These are phyloP conservation scores for Nemania diffusa DNA, from an alignment of 2,329 filamentous ascomycete species.

Conservation along the genomic window DNA sequence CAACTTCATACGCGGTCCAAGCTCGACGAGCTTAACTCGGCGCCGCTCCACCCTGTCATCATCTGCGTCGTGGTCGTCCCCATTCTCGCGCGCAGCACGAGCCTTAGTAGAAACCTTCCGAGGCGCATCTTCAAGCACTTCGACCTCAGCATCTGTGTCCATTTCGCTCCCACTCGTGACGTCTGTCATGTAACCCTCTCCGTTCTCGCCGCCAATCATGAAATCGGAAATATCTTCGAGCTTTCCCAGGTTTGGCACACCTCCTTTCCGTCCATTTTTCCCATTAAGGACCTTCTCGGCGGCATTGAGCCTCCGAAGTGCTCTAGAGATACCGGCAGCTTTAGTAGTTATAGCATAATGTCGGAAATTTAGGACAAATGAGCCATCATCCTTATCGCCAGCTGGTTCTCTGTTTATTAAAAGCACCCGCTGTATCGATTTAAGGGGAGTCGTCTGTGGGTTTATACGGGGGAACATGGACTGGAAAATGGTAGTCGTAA, in stretches of 20 bases:
- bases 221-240: slow-evolving; percentile 95
- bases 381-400: slow-evolving; percentile 66
- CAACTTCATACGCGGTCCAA: slow-evolving; percentile 89
- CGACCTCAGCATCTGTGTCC: slow-evolving; percentile 95
- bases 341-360: slow-evolving; percentile 97
- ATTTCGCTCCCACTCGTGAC: slow-evolving; percentile 86
- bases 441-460: slow-evolving; percentile 86
- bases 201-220: slow-evolving; percentile 83
- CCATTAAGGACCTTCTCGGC: slow-evolving; percentile 79
- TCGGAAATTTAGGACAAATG: slow-evolving; percentile 85
- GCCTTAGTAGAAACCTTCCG: slow-evolving; percentile 67
- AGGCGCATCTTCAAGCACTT: slow-evolving; percentile 75
- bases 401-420: slow-evolving; percentile 83
- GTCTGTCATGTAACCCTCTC: slow-evolving; percentile 86
- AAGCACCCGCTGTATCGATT: slow-evolving; percentile 91
- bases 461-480: slow-evolving; percentile 96
- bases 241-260: slow-evolving; percentile 87
- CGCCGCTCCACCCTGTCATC: slow-evolving; percentile 77
- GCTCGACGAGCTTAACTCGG: slow-evolving; percentile 89
- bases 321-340: slow-evolving; percentile 83
- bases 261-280: slow-evolving; percentile 72
- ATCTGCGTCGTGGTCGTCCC: slow-evolving; percentile 56
- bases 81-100: slow-evolving; percentile 59
- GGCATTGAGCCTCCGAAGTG: slow-evolving; percentile 83
- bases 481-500: slow-evolving; percentile 94